phyloP scores from a whole-genome alignment of 371 early-diverging fungal species.

The Mucor circinelloides region DNA sequence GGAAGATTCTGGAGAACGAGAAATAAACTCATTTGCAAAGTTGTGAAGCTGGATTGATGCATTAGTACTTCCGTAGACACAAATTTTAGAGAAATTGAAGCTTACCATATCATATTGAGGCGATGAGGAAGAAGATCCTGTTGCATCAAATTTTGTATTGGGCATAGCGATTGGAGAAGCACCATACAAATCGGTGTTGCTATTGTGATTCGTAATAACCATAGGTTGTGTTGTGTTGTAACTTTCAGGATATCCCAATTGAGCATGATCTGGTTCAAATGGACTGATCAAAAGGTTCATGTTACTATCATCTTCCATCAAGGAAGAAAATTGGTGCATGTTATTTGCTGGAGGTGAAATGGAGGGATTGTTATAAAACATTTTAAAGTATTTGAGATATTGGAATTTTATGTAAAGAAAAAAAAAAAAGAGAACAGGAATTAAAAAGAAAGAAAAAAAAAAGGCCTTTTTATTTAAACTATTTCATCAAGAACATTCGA shows the following conservation, averaged over 20 bases:
- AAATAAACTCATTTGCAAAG: constrained; percentile 14
- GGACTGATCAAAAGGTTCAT: constrained; percentile 22
- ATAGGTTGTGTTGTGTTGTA: constrained; percentile 3
- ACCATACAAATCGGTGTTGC: background rate
- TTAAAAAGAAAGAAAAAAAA: background rate
- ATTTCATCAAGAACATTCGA: background rate
- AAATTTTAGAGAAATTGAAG: background rate
- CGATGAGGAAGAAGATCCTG: background rate
- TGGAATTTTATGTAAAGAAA: background rate
- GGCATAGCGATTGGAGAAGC: background rate
- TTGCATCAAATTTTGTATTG: background rate
- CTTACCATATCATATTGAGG: constrained; percentile 19
- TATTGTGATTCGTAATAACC: background rate
- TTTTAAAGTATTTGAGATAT: background rate
- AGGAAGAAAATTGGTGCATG: background rate
- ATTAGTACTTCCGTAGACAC: background rate
- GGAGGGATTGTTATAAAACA: background rate
- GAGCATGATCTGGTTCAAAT: constrained; percentile 11
- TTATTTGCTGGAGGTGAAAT: background rate
- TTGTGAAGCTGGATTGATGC: background rate
- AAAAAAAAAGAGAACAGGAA: background rate
- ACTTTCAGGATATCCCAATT: background rate
- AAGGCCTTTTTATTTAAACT: background rate
- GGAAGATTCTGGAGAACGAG: constrained; percentile 31
- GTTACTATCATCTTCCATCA: background rate